Evolutionary conservation across 2,329 filamentous ascomycete species (phyloP), one percentile per base, ranked within the genome.

Genomic region (Rosellinia necatrix): DNA sequence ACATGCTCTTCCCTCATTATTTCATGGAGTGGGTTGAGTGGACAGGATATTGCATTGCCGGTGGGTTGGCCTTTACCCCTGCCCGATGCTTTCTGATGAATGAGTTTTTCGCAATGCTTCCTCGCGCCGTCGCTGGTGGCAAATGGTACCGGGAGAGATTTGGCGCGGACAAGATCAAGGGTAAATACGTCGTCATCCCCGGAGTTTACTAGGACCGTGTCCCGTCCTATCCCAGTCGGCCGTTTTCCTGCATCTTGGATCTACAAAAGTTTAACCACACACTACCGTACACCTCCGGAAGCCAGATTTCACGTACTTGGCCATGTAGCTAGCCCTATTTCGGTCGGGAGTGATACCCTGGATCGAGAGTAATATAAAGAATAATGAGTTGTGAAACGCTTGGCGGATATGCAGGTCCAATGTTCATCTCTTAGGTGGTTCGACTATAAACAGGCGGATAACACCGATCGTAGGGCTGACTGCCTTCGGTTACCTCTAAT

Each of bases 21-120:
- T 79, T 96, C n/a, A 89, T 88, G 70, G 94, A 99, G 76, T 99
- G 94, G 94, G 72, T 96, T 49, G 94, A 99, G 79, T 99, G 94
- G 94, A 73, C 82, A 3, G 94, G 94, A 0, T 99, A 92, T 72
- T 92, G 88, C 78, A 82, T 96, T 72, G 82, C 89, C 64, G 82
- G 87, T 53, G 86, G 86, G 1, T 82, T 78, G 75, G 74, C 76
- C 4, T 91, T 87, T 68, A 76, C 84, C 43, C 93, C 94, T 0
- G 93, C 91, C 21, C 79, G 92, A 67, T 83, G 82, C 47, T 97
- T 97, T 70, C 67, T 96, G 40, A 62, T 96, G 43, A 97, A 97
- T 71, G 92, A 96, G 75, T 76, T 99, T 47, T 75, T 86, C n/a
- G 87, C 89, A 7, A 99, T 97, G 93, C 72, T 96, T 60, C 93